A percentile compares a stretch with the other conserved stretches of the same genome.
These are phyloP conservation scores for Tricholoma saponaceum DNA, from an alignment of 768 basidiomycete species.

Conservation along the genomic window DNA sequence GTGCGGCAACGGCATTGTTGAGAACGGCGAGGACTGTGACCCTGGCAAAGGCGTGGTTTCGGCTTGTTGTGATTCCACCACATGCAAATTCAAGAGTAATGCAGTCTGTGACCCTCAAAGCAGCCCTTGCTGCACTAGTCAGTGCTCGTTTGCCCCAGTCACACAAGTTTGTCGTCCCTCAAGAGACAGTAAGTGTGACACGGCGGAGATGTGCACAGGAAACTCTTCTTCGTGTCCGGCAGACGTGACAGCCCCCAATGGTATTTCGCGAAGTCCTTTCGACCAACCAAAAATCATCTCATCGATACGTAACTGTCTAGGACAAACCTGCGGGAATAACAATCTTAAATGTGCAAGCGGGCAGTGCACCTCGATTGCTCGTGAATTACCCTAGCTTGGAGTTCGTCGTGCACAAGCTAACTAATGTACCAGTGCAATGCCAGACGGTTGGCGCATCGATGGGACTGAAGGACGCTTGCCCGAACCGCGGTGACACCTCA, in stretches of 20 bases:
- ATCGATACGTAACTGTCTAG: conserved; percentile 25
- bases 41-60: conserved; percentile 59
- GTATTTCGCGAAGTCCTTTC: conserved; percentile 28
- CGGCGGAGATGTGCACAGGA: conserved; percentile 71
- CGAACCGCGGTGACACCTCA: conserved; percentile 53
- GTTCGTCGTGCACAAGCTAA: conserved; percentile 7
- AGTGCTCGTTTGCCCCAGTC: conserved; percentile 66
- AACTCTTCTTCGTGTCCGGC: conserved; percentile 67
- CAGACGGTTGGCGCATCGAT: conserved; percentile 67
- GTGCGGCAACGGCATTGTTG: conserved; percentile 84
- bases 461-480: conserved; percentile 64
- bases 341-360: conserved; percentile 75
- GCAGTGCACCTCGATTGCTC: conserved; percentile 66
- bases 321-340: conserved; percentile 59
- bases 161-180: conserved; percentile 70
- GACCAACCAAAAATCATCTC: conserved; percentile 1
- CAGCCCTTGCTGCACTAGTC: conserved; percentile 67
- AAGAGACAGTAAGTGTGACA: conserved; percentile 65
- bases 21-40: conserved; percentile 84
- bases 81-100: conserved; percentile 69
- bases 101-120: conserved; percentile 79
- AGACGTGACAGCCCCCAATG: conserved; percentile 60
- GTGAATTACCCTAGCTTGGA: conserved; percentile 35
- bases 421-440: conserved; percentile 58
- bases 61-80: conserved; percentile 68